Percentiles rank a stretch among this genome's conserved stretches.
phyloP scores from a whole-genome alignment of 805 yeast genomes.

The Hanseniaspora lindneri region DNA sequence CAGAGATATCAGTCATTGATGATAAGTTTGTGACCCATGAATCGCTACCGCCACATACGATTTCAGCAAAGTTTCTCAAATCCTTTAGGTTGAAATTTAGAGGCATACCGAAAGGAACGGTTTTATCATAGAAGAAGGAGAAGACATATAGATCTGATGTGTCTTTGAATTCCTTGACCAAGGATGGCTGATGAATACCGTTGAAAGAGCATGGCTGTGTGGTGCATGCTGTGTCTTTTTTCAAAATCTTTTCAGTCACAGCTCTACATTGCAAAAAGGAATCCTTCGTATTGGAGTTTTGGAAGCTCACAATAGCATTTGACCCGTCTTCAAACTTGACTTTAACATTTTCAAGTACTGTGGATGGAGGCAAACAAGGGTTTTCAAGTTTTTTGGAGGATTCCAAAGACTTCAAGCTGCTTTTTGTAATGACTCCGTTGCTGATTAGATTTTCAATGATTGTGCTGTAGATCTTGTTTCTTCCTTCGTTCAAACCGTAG shows the following conservation, averaged over 20 bases:
- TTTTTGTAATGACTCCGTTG: conserved; percentile 31
- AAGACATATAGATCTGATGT: conserved; percentile 74
- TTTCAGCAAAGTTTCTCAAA: conserved; percentile 63
- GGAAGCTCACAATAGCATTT: conserved; percentile 45
- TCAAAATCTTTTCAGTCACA: conserved; percentile 68
- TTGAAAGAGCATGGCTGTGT: conserved; percentile 84
- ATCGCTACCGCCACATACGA: conserved; percentile 74
- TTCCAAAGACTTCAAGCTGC: conserved; percentile 21
- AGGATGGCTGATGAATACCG: conserved; percentile 93
- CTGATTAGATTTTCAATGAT: conserved; percentile 45
- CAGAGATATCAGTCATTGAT: conserved; percentile 57
- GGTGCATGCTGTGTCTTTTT: conserved; percentile 69
- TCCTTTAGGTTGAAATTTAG: conserved; percentile 74
- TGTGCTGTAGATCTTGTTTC: conserved; percentile 62
- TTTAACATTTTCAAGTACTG: conserved; percentile 43
- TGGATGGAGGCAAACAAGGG: conserved; percentile 84
- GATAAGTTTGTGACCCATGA: conserved; percentile 58
- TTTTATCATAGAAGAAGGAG: conserved; percentile 90
- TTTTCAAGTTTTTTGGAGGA: conserved; percentile 41
- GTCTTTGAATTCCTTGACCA: conserved; percentile 60
- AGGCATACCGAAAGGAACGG: conserved; percentile 92
- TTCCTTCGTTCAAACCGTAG: conserved; percentile 89
- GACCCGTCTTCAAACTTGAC: conserved; percentile 44
- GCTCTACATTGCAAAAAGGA: conserved; percentile 77
- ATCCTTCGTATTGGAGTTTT: conserved; percentile 40